Evolutionary conservation across 2,329 filamentous ascomycete species (phyloP).

Genomic region (Annulohypoxylon truncatum): DNA sequence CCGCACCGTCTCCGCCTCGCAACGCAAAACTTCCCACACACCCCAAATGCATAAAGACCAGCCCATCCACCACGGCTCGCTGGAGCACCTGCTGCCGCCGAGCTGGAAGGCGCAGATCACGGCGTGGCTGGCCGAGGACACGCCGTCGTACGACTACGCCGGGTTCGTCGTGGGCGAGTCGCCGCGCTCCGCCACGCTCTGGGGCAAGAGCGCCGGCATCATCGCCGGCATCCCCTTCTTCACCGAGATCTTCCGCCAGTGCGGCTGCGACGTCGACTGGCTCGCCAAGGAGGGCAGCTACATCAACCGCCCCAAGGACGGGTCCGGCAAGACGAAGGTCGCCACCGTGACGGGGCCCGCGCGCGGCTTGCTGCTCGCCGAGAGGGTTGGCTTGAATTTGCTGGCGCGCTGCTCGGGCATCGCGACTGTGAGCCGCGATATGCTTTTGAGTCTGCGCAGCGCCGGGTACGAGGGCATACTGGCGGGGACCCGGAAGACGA

Average conservation of each 20-base stretch:
- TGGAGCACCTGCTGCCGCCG: conserved; percentile 80
- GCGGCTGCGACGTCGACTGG: conserved; percentile 94
- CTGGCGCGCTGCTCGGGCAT: conserved; percentile 92
- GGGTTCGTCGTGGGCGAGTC: conserved; percentile 92
- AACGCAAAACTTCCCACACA: too few relatives aligned
- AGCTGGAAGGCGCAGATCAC: conserved; percentile 85
- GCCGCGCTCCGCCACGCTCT: conserved; percentile 72
- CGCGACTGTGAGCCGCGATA: conserved; percentile 73
- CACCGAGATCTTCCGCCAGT: conserved; percentile 89
- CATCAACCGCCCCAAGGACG: conserved; percentile 71
- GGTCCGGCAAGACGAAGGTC: conserved; percentile 65
- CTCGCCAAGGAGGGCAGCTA: conserved; percentile 78
- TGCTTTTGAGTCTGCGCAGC: conserved; percentile 66
- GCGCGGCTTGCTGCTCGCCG: conserved; percentile 83
- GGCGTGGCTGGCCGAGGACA: conserved; percentile 94
- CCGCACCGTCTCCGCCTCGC: background rate
- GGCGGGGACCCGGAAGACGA: conserved; percentile 97
- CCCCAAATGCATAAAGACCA: conserved; percentile 44
- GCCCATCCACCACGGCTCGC: conserved; percentile 56
- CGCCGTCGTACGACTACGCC: conserved; percentile 95
- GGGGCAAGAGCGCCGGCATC: conserved; percentile 79
- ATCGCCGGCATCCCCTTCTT: conserved; percentile 95
- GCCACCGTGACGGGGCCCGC: conserved; percentile 90
- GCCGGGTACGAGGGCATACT: conserved; percentile 84
- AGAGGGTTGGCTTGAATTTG: conserved; percentile 91